Base-by-base conservation (phyloP, 306 rosid species). In the Cucurbita ficifolia region DNA sequence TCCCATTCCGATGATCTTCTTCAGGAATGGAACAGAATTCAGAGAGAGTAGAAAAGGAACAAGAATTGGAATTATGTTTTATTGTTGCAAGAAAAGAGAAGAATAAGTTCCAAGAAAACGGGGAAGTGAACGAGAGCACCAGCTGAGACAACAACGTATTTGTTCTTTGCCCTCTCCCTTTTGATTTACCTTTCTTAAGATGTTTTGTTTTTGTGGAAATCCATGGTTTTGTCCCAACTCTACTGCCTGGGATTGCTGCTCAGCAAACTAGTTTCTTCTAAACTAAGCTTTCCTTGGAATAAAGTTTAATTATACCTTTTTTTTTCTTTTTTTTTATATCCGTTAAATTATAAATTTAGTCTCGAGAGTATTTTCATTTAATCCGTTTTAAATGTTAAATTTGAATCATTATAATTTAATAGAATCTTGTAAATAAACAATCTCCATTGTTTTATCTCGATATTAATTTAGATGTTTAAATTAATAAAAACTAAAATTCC, bases 41-140 rank as follows among this genome's bases (percentile, higher is more conserved):
- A 81, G 57, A 76, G 82, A 51, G 77, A 42, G 64, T 76, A 77
- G 38, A 61, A 51, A 48, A 68, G 39, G 45, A 21, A 78, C 49
- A 22, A 72, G 39, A 53, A 59, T 65, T 43, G 60, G 79, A 29
- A 24, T 51, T 18, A 48, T 50, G 54, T 59, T 58, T 76, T 56
- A 68, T 77, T 51, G 71, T 12, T 73, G 78, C 11, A 72, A 78
- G 81, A 82, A 60, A 14, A 61, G 81, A 87, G 55, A 67, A 58
- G 55, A 35, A 72, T 62, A 80, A 88, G 76, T 77, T 74, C 70
- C 82, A 79, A 82, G 80, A 87, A 82, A 88, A 86, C 85, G 89
- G 94, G 85, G 77, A 83, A 61, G 82, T 54, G 80, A 76, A 54
- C 70, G 81, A 49, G 80, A 76, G 59, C 70, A 86, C 76, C 83